These are phyloP conservation scores for Aspergillus asperescens DNA, from an alignment of 495 filamentous ascomycete genomes.

Conservation along the genomic window DNA sequence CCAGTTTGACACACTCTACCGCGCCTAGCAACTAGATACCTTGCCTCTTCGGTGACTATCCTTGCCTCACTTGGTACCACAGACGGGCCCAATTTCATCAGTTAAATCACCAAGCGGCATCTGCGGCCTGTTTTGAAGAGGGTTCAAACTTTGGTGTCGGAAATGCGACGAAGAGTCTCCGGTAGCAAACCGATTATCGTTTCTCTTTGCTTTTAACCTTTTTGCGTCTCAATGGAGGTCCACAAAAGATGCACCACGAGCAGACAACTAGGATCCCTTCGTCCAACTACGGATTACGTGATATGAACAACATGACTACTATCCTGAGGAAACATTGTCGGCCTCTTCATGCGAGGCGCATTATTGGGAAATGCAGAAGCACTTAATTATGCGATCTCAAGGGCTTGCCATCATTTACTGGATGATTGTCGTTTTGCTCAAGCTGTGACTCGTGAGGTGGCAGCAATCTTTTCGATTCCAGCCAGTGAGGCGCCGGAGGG, in stretches of 20 bases:
- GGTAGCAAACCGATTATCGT: background rate
- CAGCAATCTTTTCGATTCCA: background rate
- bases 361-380: background rate
- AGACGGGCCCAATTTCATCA: background rate
- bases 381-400: background rate
- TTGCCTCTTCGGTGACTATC: background rate
- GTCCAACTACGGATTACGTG: constrained; percentile 1
- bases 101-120: background rate
- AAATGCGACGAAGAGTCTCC: background rate
- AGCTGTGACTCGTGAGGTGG: background rate
- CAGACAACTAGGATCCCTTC: too few species aligned
- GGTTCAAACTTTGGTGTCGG: background rate
- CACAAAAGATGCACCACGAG: background rate
- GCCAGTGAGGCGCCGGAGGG: constrained; percentile 5
- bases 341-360: background rate
- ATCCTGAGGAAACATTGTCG: background rate
- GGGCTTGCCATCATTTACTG: background rate
- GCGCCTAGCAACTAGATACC: too few species aligned
- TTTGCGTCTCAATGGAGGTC: background rate
- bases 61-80: constrained; percentile 7
- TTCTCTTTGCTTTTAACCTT: constrained; percentile 8
- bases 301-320: background rate
- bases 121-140: background rate
- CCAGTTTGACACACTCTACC: background rate
- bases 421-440: background rate